phyloP scores from a whole-genome alignment of 768 basidiomycete species.

The Tremella mesenterica region DNA sequence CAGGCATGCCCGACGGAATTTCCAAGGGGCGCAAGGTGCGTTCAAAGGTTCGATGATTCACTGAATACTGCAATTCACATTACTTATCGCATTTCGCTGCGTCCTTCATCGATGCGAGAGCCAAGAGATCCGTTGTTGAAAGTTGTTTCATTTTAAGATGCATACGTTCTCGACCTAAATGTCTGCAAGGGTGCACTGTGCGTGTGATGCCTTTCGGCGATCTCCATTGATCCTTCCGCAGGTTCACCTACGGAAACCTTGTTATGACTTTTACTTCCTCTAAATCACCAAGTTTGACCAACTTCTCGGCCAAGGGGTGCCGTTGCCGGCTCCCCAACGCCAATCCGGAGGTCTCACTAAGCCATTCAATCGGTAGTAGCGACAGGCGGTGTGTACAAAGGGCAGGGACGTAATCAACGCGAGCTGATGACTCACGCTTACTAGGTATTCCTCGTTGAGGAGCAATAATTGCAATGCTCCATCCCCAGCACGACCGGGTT shows the following conservation, averaged over 20 bases:
- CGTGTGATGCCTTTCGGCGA: constrained; percentile 1
- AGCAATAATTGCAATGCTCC: constrained; percentile 87
- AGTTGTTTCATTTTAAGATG: constrained; percentile 46
- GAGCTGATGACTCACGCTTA: constrained; percentile 81
- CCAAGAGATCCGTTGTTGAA: constrained; percentile 65
- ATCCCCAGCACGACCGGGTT: constrained; percentile 74
- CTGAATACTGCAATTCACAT: constrained; percentile 75
- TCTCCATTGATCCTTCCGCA: constrained; percentile 63
- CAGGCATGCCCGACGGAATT: constrained; percentile 58
- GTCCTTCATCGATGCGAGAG: constrained; percentile 72
- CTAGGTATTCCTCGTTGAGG: constrained; percentile 86
- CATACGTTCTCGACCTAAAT: constrained; percentile 33
- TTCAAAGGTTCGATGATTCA: constrained; percentile 79
- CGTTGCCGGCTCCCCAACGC: constrained; percentile 56
- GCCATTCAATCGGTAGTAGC: constrained; percentile 86
- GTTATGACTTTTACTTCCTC: constrained; percentile 78
- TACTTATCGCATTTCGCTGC: constrained; percentile 72
- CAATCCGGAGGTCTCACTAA: constrained; percentile 79
- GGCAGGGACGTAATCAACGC: constrained; percentile 84
- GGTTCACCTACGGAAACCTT: constrained; percentile 76
- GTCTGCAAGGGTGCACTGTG: constrained; percentile 15
- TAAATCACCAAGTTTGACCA: constrained; percentile 73
- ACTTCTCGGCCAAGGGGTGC: constrained; percentile 54
- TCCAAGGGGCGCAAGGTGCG: constrained; percentile 68
- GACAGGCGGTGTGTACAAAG: constrained; percentile 84